Conservation (phyloP, 2,329 filamentous ascomycete genomes). For the Cercospora nicotianae region DNA sequence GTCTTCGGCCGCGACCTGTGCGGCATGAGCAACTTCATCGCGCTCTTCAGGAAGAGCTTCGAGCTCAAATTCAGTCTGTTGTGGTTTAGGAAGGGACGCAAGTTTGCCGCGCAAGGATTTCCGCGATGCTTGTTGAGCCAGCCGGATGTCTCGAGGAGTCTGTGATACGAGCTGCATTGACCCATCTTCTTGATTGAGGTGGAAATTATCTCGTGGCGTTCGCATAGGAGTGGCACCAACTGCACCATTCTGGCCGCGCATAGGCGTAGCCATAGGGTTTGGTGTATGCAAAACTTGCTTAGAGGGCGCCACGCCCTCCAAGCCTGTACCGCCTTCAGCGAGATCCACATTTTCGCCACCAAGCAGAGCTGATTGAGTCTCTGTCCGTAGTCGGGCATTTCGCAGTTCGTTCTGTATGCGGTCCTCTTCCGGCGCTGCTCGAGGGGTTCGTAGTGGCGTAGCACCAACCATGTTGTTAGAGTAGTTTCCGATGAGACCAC, state of each 20-base stretch:
- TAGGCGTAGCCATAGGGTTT: conserved; percentile 90
- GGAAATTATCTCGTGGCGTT: conserved; percentile 84
- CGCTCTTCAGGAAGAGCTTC: conserved; percentile 79
- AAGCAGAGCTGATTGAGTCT: conserved; percentile 88
- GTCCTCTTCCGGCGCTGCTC: conserved; percentile 88
- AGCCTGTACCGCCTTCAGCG: conserved; percentile 82
- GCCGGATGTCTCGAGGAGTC: conserved; percentile 73
- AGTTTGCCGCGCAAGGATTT: conserved; percentile 70
- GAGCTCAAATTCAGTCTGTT: conserved; percentile 90
- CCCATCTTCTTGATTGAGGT: conserved; percentile 71
- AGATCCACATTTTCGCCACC: conserved; percentile 93
- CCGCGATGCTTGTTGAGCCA: conserved; percentile 68
- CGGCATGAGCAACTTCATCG: conserved; percentile 55
- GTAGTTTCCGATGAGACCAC: conserved; percentile 85
- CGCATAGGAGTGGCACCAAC: conserved; percentile 75
- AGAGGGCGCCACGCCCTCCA: conserved; percentile 79
- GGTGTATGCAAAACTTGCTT: conserved; percentile 84
- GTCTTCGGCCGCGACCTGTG: conserved; percentile 63
- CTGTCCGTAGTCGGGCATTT: conserved; percentile 87
- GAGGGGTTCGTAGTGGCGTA: conserved; percentile 88
- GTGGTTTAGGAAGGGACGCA: conserved; percentile 84
- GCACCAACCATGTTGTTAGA: conserved; percentile 69
- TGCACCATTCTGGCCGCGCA: conserved; percentile 56
- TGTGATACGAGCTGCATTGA: conserved; percentile 67
- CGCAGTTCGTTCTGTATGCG: conserved; percentile 94